Percentiles rank a stretch among this genome's conserved stretches.
Evolutionary conservation across 768 basidiomycete genomes (phyloP).

Genomic region (Termitomyces sp.): DNA sequence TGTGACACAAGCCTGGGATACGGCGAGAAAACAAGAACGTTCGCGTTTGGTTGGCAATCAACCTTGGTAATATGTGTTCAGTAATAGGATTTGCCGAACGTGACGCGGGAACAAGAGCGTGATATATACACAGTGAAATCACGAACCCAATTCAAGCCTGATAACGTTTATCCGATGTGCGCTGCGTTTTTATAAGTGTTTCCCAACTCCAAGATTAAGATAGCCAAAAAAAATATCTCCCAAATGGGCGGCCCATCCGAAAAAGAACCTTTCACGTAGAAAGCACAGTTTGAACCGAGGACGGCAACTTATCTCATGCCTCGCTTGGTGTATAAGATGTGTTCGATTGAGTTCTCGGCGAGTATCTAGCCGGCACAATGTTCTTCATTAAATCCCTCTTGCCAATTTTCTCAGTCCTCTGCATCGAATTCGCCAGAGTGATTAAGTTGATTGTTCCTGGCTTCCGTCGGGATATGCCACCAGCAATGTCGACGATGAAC

Average conservation of each 20-base stretch:
- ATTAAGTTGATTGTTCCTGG: not conserved
- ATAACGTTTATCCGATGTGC: conserved; percentile 3
- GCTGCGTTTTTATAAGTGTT: conserved; percentile 1
- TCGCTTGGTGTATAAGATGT: conserved; percentile 2
- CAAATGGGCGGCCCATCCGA: not conserved
- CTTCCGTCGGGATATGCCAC: conserved; percentile 6
- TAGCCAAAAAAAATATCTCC: conserved; percentile 2
- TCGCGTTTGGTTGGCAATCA: not conserved
- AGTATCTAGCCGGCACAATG: conserved; percentile 6
- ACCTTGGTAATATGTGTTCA: not conserved
- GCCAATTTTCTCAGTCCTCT: not conserved
- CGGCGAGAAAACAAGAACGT: not conserved
- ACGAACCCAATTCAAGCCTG: not conserved
- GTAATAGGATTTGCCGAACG: not conserved
- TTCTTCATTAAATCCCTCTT: not conserved
- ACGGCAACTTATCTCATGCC: conserved; percentile 3
- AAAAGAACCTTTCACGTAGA: not conserved
- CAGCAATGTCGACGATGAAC: conserved; percentile 12
- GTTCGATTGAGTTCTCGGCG: conserved; percentile 5
- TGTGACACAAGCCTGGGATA: not conserved
- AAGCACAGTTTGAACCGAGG: conserved; percentile 13
- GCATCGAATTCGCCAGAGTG: no score
- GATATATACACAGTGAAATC: not conserved
- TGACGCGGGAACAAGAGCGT: not conserved
- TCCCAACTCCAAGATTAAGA: conserved; percentile 7